A percentile compares a stretch with the other conserved stretches of the same genome.
Conservation (phyloP, 73 alveolate species). For the Paramecium tetraurelia region DNA sequence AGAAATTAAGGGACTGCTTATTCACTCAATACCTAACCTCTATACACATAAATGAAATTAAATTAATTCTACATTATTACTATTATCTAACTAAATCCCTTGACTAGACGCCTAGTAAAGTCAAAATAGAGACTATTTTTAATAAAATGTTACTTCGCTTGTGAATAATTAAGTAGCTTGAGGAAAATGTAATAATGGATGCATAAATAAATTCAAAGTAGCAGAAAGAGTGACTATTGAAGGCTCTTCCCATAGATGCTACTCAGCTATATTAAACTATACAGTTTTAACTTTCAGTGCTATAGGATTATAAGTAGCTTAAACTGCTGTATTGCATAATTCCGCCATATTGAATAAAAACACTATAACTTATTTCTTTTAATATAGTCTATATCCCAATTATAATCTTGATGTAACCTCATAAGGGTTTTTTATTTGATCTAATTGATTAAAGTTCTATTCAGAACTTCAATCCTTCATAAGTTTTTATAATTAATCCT, state of each 20-base stretch:
- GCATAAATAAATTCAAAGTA: constrained; percentile 18
- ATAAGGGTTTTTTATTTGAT: neutral
- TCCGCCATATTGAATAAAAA: constrained; percentile 21
- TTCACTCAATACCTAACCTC: neutral
- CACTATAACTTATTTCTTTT: neutral
- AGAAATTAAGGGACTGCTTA: constrained; percentile 12
- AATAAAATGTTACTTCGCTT: neutral
- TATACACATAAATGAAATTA: neutral
- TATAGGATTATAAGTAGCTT: constrained; percentile 45
- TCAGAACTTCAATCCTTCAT: neutral
- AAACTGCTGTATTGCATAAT: constrained; percentile 48
- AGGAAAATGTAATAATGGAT: neutral
- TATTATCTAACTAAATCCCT: neutral
- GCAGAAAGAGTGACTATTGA: constrained; percentile 1
- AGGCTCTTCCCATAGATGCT: neutral
- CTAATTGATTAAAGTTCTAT: neutral
- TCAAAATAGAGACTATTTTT: neutral
- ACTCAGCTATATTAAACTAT: neutral
- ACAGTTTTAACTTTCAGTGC: neutral
- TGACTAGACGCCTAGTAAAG: neutral
- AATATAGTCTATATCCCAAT: neutral
- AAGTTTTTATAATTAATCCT: neutral
- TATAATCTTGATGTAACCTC: neutral
- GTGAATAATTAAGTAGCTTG: neutral
- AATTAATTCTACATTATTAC: neutral